Evolutionary conservation across 306 rosid genomes (phyloP).

Genomic region (Morella rubra): DNA sequence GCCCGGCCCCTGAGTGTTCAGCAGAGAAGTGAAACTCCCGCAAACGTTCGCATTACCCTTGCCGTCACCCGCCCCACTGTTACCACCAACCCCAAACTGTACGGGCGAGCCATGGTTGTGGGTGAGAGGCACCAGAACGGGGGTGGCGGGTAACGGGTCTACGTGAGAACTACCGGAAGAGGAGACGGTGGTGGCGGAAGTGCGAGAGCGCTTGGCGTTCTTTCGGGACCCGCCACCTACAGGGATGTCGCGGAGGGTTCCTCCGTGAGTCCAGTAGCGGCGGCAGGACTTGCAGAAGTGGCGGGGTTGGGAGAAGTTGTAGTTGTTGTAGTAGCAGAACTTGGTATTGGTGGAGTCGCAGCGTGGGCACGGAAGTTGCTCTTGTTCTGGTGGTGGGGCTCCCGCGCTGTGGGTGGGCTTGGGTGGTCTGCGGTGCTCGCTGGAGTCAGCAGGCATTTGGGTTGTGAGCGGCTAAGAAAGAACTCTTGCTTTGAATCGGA

Average conservation of each 20-base stretch:
- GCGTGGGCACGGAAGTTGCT: conserved; percentile 88
- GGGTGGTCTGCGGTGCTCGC: conserved; percentile 46
- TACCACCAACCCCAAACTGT: conserved; percentile 33
- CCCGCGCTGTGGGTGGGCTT: conserved; percentile 33
- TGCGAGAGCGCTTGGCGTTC: conserved; percentile 91
- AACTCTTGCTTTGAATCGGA: background rate
- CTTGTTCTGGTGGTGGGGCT: conserved; percentile 73
- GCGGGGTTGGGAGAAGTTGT: conserved; percentile 96
- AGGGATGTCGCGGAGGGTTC: conserved; percentile 95
- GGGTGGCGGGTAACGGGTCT: conserved; percentile 25
- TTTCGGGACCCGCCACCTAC: conserved; percentile 91
- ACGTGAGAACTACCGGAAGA: conserved; percentile 30
- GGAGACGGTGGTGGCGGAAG: conserved; percentile 25
- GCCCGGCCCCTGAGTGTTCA: conserved; percentile 60
- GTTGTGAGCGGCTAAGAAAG: background rate
- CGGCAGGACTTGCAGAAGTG: conserved; percentile 98
- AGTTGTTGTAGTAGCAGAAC: conserved; percentile 97
- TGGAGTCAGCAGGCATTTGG: conserved; percentile 64
- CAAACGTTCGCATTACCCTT: conserved; percentile 39
- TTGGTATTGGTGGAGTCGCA: conserved; percentile 96
- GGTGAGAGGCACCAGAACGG: conserved; percentile 38
- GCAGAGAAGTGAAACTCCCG: conserved; percentile 79
- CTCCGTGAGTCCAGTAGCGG: conserved; percentile 99
- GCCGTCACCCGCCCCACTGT: conserved; percentile 35
- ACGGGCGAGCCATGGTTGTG: conserved; percentile 25